Base-by-base conservation (phyloP, 2,329 filamentous ascomycete genomes). In the Huntiella abstrusa region DNA sequence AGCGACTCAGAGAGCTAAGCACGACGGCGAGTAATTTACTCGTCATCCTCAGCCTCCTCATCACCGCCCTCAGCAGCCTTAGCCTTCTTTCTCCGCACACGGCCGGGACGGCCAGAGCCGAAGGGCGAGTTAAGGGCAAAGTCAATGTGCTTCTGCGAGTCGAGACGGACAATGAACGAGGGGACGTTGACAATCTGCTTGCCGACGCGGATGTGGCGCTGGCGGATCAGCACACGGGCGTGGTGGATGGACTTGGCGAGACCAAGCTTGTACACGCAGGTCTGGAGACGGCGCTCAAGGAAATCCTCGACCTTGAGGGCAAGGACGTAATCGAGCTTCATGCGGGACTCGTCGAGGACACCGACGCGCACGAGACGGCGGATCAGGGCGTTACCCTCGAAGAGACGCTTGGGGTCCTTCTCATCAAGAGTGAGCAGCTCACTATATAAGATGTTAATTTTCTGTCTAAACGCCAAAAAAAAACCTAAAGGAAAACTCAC, bases 291-390 rank as follows among this genome's bases (percentile, higher is more conserved):
- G 63, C 91, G 88, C 83, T 98, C 91, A 72, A 98, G 78, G 82
- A 98, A 98, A 71, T 98, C 91, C 73, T 98, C 91, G 62, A 92
- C 83, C 78, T 94, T 93, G 53, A 98, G 81, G 71, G 91, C 91
- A 65, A 98, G 75, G 65, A 98, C 91, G 82, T 98, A 95, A 95
- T 98, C 91, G 77, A 98, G 91, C 83, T 95, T 98, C 91, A 98
- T 98, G 79, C 91, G 91, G 67, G 87, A 87, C 77, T 98, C 91
- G 68, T 98, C 91, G 64, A 98, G 85, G 63, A 98, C 91, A 84
- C 91, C 91, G 66, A 96, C 87, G 68, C 91, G 91, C 58, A 98
- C 91, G 58, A 98, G 86, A 83, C 91, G 91, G 68, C 91, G 91
- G 82, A 98, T 98, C 67, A 98, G 80, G 67, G 91, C 91, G 71